A percentile compares a stretch with the other conserved stretches of the same genome.
Conservation (phyloP, 306 rosid genomes). For the Ceratonia siliqua region DNA sequence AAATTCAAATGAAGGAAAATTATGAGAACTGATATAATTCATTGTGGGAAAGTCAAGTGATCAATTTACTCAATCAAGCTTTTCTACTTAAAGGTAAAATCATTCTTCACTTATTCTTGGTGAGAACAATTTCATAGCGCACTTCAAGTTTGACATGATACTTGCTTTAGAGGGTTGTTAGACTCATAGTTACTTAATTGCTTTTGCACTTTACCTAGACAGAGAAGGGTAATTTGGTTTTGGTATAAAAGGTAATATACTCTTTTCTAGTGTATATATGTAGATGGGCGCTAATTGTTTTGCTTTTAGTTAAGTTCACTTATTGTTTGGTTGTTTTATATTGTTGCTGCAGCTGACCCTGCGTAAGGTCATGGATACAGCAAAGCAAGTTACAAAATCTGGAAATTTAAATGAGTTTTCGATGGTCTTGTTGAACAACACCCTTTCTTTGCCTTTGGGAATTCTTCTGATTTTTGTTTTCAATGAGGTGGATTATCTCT, state of each 20-base stretch:
- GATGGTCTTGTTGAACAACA: constrained; percentile 95
- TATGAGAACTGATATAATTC: background rate
- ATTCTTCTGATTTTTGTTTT: constrained; percentile 68
- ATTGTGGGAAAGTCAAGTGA: constrained; percentile 9
- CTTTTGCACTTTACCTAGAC: background rate
- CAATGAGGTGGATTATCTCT: constrained; percentile 91
- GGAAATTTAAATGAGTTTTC: constrained; percentile 95
- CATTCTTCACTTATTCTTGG: background rate
- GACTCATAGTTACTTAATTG: background rate
- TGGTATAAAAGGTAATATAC: constrained; percentile 2
- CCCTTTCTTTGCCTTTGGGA: constrained; percentile 92
- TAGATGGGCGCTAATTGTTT: constrained; percentile 20
- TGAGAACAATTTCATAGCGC: background rate
- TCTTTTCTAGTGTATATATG: background rate
- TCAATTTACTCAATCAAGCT: constrained; percentile 12
- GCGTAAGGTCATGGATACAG: constrained; percentile 93
- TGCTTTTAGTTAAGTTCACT: constrained; percentile 28
- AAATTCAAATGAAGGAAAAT: background rate
- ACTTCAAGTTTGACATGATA: constrained; percentile 1
- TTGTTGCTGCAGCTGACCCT: constrained; percentile 74
- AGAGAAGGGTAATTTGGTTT: background rate
- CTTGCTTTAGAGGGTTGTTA: background rate
- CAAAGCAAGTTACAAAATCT: constrained; percentile 82
- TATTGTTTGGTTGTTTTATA: constrained; percentile 33
- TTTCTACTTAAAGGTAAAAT: background rate